These are phyloP conservation scores for Neurospora sp. DNA, from an alignment of 2,329 filamentous ascomycete genomes.

Conservation along the genomic window DNA sequence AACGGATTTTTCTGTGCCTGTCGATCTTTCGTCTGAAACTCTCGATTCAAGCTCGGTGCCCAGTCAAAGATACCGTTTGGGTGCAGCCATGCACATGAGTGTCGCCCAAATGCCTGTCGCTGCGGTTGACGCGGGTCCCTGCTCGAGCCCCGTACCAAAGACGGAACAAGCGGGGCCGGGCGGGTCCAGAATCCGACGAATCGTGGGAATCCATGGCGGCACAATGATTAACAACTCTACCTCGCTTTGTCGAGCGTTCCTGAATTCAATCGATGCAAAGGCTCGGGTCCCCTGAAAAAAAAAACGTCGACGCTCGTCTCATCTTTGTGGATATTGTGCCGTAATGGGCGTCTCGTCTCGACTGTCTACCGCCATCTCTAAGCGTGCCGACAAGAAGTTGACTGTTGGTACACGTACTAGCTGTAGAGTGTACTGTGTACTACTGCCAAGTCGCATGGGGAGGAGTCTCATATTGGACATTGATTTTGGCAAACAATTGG, in stretches of 20 bases:
- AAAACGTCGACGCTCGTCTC: background rate
- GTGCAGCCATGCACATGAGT: background rate
- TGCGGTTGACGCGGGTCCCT: background rate
- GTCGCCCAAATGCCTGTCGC: background rate
- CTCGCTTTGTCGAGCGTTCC: background rate
- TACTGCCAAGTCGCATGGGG: background rate
- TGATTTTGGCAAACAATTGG: background rate
- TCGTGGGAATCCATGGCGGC: background rate
- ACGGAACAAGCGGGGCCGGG: background rate
- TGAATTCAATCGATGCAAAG: background rate
- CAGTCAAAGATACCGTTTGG: background rate
- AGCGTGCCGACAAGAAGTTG: background rate
- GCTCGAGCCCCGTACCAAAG: background rate
- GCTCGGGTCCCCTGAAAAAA: background rate
- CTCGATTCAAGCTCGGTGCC: background rate
- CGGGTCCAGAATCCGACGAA: background rate
- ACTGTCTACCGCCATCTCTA: background rate
- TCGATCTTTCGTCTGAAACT: conserved; percentile 21
- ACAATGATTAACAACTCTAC: background rate
- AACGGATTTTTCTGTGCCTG: conserved; percentile 3
- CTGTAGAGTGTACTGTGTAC: background rate
- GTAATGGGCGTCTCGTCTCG: background rate
- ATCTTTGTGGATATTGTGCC: background rate
- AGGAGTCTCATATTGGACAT: background rate
- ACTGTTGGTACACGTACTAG: background rate